Base-by-base conservation (phyloP, 2,329 filamentous ascomycete species). In the Neonectria punicea region DNA sequence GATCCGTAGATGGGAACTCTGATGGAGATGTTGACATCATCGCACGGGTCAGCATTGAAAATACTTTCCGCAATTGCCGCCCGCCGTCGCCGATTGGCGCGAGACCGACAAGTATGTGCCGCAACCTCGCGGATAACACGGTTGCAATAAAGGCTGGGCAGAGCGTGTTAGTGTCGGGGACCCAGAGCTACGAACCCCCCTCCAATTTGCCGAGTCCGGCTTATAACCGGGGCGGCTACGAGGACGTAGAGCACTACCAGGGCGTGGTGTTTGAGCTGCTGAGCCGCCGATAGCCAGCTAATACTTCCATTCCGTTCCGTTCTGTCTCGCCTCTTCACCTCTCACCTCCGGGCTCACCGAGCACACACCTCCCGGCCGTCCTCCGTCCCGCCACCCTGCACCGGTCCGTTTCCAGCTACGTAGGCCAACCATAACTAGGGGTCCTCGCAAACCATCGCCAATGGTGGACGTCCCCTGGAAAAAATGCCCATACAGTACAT, bases 31-130 rank as follows among this genome's bases (percentile, higher is more conserved):
- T 11, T 43, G 39, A 18, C 32, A 51, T 51, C 49, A 51, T 18
- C 11, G 49, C 49, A 20, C 25, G 25, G 30, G 30, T 34, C 49
- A 51, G 30, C 49, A 34, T 16, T 18, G 18, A 32, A 34, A 34
- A 32, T 18, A 51, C 49, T 34, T 22, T 18, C 49, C 32, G 49
- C 49, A 51, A 51, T 51, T 51, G 49, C 49, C 49, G 49, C 49
- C 49, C 49, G 49, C 49, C 10, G 2, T 32, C 28, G 8, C 49
- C 49, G 49, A 51, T 51, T 51, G 49, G 49, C 39, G 7, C 39
- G 39, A 18, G n/a, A 43, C 39, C 39, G 39, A 43, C 25, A 25
- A 14, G n/a, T 18, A 30, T 34, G 25, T 32, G 47, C 30, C 49
- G 28, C 47, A 51, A 34, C n/a, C 28, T 13, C 47, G 30, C 49